These are phyloP conservation scores for Acacia melanoxylon DNA, from an alignment of 306 rosid genomes.

Conservation along the genomic window DNA sequence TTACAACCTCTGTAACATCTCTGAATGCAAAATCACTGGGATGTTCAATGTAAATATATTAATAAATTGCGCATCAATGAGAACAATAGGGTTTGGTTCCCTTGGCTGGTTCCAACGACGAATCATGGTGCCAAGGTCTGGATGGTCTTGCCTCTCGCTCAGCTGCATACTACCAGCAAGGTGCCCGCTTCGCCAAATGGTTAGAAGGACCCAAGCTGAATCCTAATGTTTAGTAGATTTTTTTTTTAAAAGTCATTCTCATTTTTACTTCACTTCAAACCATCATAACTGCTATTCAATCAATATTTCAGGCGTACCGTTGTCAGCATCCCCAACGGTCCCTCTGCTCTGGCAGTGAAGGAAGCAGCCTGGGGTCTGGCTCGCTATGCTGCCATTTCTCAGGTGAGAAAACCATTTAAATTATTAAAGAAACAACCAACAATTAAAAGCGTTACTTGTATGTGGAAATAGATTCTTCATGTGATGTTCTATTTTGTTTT, in stretches of 20 bases:
- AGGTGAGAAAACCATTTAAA: slow-evolving; percentile 48
- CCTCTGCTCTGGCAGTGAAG: slow-evolving; percentile 90
- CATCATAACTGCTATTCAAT: neutral
- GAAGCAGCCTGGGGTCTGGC: slow-evolving; percentile 96
- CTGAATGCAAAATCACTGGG: neutral
- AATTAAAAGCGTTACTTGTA: neutral
- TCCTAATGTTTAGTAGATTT: neutral
- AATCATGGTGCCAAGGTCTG: slow-evolving; percentile 86
- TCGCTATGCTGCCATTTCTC: slow-evolving; percentile 93
- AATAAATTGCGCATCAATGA: neutral
- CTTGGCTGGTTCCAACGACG: slow-evolving; percentile 63
- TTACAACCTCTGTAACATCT: neutral
- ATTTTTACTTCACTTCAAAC: slow-evolving; percentile 10
- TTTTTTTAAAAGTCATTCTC: no score
- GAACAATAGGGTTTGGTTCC: slow-evolving; percentile 75
- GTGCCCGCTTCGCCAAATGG: slow-evolving; percentile 99
- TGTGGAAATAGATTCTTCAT: neutral
- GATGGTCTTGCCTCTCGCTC: slow-evolving; percentile 83
- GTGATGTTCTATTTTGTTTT: neutral
- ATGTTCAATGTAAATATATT: neutral
- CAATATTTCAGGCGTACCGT: slow-evolving; percentile 67
- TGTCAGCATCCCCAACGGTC: slow-evolving; percentile 97
- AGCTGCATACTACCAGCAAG: slow-evolving; percentile 84
- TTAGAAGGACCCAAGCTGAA: slow-evolving; percentile 42
- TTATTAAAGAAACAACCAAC: neutral